Evolutionary conservation across 2,329 filamentous ascomycete genomes (phyloP).

Genomic region (Aspergillus sp.): DNA sequence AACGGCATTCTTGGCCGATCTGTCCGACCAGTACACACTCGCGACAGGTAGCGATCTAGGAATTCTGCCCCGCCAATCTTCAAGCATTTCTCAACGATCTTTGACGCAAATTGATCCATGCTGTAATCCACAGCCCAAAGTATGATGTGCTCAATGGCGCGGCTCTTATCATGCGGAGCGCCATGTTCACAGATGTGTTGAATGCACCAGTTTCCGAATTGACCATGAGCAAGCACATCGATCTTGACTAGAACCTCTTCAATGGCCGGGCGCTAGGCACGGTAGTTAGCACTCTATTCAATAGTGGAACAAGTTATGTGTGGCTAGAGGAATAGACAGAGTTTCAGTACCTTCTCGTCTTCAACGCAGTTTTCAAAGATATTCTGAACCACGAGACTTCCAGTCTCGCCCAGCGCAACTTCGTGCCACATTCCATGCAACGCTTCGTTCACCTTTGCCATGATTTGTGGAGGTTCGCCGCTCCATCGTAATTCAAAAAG

Average conservation of each 20-base stretch:
- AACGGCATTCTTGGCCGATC: constrained; percentile 94
- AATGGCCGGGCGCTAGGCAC: constrained; percentile 82
- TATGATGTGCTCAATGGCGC: constrained; percentile 93
- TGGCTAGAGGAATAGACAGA: not conserved
- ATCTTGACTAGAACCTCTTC: constrained; percentile 95
- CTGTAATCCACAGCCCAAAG: constrained; percentile 93
- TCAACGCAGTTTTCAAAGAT: constrained; percentile 99
- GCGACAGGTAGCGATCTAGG: constrained; percentile 85
- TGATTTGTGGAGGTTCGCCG: constrained; percentile 92
- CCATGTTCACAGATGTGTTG: constrained; percentile 99
- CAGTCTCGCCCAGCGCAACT: constrained; percentile 93
- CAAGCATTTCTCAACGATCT: constrained; percentile 97
- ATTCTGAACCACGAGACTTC: constrained; percentile 96
- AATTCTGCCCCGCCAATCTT: constrained; percentile 94
- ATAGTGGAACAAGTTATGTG: not conserved
- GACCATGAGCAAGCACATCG: constrained; percentile 92
- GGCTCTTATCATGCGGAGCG: constrained; percentile 82
- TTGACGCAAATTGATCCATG: constrained; percentile 98
- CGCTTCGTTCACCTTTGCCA: constrained; percentile 96
- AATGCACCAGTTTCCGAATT: constrained; percentile 99
- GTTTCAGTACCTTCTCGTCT: constrained; percentile 81
- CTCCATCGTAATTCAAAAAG: constrained; percentile 97
- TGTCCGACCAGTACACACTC: constrained; percentile 85
- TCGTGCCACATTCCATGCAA: constrained; percentile 98
- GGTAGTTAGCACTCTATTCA: constrained; percentile 20